Conservation (phyloP, 2,329 filamentous ascomycete genomes). For the Penicillium sp. region DNA sequence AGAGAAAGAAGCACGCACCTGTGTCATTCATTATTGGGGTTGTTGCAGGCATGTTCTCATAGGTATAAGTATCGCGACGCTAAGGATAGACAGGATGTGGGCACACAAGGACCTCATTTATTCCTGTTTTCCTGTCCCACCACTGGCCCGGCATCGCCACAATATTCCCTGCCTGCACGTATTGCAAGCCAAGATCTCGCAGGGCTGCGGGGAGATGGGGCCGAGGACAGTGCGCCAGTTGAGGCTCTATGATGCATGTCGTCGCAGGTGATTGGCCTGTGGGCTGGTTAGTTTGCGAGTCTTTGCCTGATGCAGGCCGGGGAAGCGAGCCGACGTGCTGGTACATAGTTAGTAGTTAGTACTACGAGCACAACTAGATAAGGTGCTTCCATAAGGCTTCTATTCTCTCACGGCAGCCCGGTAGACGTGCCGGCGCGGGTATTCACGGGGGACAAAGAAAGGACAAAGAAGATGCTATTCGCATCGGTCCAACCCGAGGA, state of each 20-base stretch:
- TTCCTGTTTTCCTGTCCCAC: neutral
- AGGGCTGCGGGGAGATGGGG: conserved; percentile 4
- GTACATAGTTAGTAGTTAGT: too few species aligned
- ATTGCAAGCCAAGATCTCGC: neutral
- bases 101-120: neutral
- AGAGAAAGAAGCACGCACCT: neutral
- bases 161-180: neutral
- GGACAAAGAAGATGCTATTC: too few species aligned
- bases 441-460: too few species aligned
- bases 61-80: neutral
- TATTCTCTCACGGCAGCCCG: too few species aligned
- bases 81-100: neutral
- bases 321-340: too few species aligned
- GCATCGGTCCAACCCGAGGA: too few species aligned
- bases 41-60: neutral
- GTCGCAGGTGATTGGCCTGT: neutral
- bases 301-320: neutral
- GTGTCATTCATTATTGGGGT: neutral
- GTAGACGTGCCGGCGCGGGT: too few species aligned
- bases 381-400: too few species aligned
- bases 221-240: neutral
- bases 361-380: too few species aligned
- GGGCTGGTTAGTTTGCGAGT: neutral
- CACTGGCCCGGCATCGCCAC: conserved; percentile 4
- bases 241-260: neutral